phyloP scores from a whole-genome alignment of 768 basidiomycete species.

The Filobasidium wieringae region DNA sequence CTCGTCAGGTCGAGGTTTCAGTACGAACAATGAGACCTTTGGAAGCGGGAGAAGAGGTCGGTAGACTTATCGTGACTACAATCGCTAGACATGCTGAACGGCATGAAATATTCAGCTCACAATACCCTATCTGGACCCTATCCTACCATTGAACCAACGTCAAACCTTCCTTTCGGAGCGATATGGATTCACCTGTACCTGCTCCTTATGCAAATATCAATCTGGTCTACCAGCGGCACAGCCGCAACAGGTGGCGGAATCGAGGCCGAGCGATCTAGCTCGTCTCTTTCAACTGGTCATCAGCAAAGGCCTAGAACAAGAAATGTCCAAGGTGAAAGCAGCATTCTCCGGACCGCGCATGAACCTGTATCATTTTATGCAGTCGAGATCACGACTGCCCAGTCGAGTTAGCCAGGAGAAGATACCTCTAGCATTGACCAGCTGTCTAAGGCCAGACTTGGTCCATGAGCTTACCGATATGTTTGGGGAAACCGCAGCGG shows the following conservation, averaged over 20 bases:
- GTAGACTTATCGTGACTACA: background rate
- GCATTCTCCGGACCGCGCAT: background rate
- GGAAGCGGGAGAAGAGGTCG: constrained; percentile 5
- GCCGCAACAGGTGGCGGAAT: background rate
- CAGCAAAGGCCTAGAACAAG: background rate
- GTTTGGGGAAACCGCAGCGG: constrained; percentile 1
- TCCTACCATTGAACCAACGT: constrained; percentile 13
- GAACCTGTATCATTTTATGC: background rate
- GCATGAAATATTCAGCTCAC: background rate
- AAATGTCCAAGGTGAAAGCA: background rate
- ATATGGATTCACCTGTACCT: constrained; percentile 13
- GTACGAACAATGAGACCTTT: constrained; percentile 6
- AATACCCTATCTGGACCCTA: constrained; percentile 15
- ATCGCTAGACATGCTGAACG: too few species aligned
- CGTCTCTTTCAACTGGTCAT: constrained; percentile 1
- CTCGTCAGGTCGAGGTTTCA: background rate
- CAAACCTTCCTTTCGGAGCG: constrained; percentile 14
- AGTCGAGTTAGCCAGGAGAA: background rate
- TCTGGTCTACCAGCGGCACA: background rate
- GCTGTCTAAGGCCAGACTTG: constrained; percentile 9
- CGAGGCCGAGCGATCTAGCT: background rate
- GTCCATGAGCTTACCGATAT: constrained; percentile 11
- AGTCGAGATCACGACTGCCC: background rate
- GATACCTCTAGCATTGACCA: background rate
- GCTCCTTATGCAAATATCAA: constrained; percentile 9